Evolutionary conservation across 192 early-diverging fungal genomes (phyloP), one percentile per base, ranked within the genome.

Genomic region (Jimgerdemannia flammicorona): DNA sequence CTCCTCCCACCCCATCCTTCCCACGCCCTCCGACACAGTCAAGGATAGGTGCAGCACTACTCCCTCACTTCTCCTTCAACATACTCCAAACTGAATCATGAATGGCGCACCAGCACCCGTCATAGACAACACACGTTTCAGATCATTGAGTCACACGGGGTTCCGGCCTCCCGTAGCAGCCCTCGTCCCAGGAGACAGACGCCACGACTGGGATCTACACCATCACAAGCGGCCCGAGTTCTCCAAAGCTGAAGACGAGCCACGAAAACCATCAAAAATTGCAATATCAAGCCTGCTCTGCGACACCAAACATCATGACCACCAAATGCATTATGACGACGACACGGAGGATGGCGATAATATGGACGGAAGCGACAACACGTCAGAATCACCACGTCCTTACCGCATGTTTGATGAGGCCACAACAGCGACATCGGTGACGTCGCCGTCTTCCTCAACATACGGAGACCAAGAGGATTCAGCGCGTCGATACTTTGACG

Each of bases 311-410:
- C 14, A 59, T 59, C 6, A 59, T 59, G 49, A 59, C 14, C 49
- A 14, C 49, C 49, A 59, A 59, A 59, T 6, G 8, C 6, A 59
- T 14, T 59, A 59, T 14, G 49, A 59, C 49, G 49, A 59, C 49
- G 49, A 59, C 6, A 59, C 49, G 49, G 49, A 59, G 49, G 49
- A 59, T 14, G 49, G 49, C 14, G 49, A 59, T 59, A 59, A 68
- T 18, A 6, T 41, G 67, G 67, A 68, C 9, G 67, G 18, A 40
- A 68, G 67, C 67, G 67, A 68, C 67, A 40, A 20, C 2, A 68
- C 67, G 0, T 68, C 67, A 68, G 67, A 68, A 20, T 68, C 67
- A 4, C 67, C 67, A 68, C 67, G 67, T 40, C 67, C 67, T 41
- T 40, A 41, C 19, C 8, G 6, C 40, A 40, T 68, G 29, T 68